phyloP scores from a whole-genome alignment of 164 flowering plant genomes.

The Macadamia tetraphylla region DNA sequence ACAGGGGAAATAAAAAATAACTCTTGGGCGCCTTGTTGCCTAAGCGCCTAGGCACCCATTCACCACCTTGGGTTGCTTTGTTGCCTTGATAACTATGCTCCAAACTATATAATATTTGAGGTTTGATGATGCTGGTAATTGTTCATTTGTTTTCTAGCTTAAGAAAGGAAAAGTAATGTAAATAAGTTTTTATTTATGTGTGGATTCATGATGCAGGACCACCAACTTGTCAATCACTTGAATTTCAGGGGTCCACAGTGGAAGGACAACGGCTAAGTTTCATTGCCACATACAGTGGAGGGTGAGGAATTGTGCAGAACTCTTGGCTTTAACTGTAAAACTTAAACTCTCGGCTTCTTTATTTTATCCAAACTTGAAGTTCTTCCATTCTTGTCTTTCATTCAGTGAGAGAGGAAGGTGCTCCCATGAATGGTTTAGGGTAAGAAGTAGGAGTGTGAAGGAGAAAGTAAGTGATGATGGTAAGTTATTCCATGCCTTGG shows the following conservation, averaged over 20 bases:
- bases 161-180: no score
- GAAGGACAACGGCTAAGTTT: conserved; percentile 78
- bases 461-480: conserved; percentile 61
- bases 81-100: no score
- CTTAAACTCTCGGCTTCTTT: not conserved
- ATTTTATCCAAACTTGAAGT: not conserved
- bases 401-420: conserved; percentile 79
- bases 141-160: not conserved
- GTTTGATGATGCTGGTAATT: not conserved
- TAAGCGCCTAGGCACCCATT: no score
- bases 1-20: no score
- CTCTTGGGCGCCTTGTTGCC: no score
- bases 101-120: not conserved
- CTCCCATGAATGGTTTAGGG: conserved; percentile 78
- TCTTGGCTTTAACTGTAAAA: not conserved
- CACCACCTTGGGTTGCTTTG: no score
- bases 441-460: conserved; percentile 45
- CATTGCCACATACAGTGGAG: conserved; percentile 72
- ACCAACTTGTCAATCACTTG: conserved; percentile 77
- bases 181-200: not conserved
- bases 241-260: conserved; percentile 60
- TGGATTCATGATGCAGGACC: conserved; percentile 47
- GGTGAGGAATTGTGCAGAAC: conserved; percentile 39
- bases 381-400: conserved; percentile 1
- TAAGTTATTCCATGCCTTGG: conserved; percentile 21